Percentiles rank a stretch among this genome's conserved stretches.
Conservation (phyloP, 306 rosid species). For the Cucurbita argyrosperma region DNA sequence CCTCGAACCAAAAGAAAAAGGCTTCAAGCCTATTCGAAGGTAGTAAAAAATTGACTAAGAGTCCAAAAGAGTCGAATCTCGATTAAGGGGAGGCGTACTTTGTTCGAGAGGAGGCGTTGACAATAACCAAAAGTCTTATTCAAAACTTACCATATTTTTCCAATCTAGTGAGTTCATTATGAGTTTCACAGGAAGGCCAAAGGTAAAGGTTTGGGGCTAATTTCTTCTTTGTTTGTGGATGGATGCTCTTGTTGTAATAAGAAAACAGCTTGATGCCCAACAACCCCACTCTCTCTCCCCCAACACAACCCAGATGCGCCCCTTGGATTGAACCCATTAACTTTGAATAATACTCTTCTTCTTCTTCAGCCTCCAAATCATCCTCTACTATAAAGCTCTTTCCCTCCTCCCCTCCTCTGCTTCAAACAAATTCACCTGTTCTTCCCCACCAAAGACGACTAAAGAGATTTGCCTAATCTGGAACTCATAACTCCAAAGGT, state of each 20-base stretch:
- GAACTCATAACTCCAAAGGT: not conserved
- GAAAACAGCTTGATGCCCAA: slow-evolving; percentile 5
- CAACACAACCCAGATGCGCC: slow-evolving; percentile 35
- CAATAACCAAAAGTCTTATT: not conserved
- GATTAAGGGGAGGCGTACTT: too few relatives aligned
- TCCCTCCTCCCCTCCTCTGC: not conserved
- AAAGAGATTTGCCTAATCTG: not conserved
- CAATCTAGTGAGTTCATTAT: not conserved
- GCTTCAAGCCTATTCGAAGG: too few relatives aligned
- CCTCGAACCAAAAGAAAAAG: too few relatives aligned
- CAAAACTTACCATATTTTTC: not conserved
- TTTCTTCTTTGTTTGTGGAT: not conserved
- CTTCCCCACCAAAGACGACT: not conserved
- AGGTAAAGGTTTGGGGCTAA: not conserved
- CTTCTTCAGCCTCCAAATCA: not conserved
- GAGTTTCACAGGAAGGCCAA: not conserved
- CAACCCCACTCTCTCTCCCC: slow-evolving; percentile 12
- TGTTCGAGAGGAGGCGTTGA: too few relatives aligned
- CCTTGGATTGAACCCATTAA: slow-evolving; percentile 13
- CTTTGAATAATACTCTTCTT: slow-evolving; percentile 16
- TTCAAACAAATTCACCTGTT: not conserved
- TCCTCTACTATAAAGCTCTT: not conserved
- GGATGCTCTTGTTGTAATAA: not conserved
- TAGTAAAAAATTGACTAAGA: too few relatives aligned
- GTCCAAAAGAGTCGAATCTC: too few relatives aligned